These are phyloP conservation scores for Eragrostis nindensis DNA, from an alignment of 176 grass and related monocot species.

Conservation along the genomic window DNA sequence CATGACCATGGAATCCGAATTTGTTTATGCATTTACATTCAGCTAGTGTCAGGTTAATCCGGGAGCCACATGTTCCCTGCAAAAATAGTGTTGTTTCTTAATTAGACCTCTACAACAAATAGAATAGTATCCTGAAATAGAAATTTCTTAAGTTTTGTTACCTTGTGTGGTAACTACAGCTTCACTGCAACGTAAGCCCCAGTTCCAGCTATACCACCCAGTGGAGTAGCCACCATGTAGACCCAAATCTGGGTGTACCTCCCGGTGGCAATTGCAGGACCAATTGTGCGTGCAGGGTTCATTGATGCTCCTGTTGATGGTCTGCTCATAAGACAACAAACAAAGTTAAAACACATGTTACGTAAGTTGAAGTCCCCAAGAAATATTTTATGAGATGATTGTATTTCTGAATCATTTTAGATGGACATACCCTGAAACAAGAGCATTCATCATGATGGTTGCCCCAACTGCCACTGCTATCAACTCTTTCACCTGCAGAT, in stretches of 20 bases:
- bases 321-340: constrained; percentile 8
- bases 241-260: constrained; percentile 51
- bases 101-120: neutral
- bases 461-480: constrained; percentile 57
- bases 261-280: constrained; percentile 40
- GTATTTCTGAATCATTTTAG: neutral
- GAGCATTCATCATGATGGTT: constrained; percentile 56
- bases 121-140: neutral
- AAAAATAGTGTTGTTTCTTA: neutral
- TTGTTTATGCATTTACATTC: neutral
- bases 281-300: constrained; percentile 53
- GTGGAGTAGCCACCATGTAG: constrained; percentile 39
- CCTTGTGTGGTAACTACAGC: neutral
- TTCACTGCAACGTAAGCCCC: constrained; percentile 42
- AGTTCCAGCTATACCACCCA: constrained; percentile 44
- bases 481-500: constrained; percentile 51
- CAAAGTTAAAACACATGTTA: neutral
- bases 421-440: constrained; percentile 49
- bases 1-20: neutral
- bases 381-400: neutral
- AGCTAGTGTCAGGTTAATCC: neutral
- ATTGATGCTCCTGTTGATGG: constrained; percentile 54
- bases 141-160: neutral
- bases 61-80: neutral
- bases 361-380: neutral